Base-by-base conservation (phyloP, 495 filamentous ascomycete species). In the Evernia prunastri region DNA sequence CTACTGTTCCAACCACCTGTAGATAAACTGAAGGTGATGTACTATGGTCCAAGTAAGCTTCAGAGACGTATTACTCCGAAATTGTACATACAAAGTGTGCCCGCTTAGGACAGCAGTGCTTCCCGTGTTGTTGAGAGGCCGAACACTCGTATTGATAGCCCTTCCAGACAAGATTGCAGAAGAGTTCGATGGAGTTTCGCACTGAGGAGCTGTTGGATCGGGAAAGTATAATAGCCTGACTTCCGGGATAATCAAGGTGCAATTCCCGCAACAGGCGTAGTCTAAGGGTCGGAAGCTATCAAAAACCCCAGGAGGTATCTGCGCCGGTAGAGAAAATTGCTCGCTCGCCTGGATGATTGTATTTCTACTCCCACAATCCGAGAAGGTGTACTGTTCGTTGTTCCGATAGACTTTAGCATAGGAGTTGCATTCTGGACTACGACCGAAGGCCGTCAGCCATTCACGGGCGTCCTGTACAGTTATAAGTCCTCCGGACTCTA, bases 31-130 rank as follows among this genome's bases (percentile, higher is more conserved):
- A 49, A 49, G 45, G 45, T 10, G 45, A 49, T 25, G 45, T 49
- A 13, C 45, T 49, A 49, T 25, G 23, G 13, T 49, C 23, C 45
- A 27, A 27, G 23, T 49, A 25, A 49, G 45, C n/a, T 49, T 49
- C 10, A 8, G 23, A 25, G 45, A 49, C 45, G 27, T 12, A 27
- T 49, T 27, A 25, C 23, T 49, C 45, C 2, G 45, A 27, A 27
- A 27, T 27, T 23, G n/a, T 49, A 49, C 45, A 25, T 49, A 49
- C 45, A 49, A 49, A n/a, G 45, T 49, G n/a, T 49, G 45, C 45
- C 45, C 45, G 23, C 45, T 49, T n/a, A 49, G 45, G 15, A 49
- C 10, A 27, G 45, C 45, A 13, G 15, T 27, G 23, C 23, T 49
- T 49, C 45, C 45, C 13, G 45, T 25, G 27, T 49, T 49, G 10